Conservation (phyloP, 1,284 basidiomycete genomes). For the Dichomitus squalens region DNA sequence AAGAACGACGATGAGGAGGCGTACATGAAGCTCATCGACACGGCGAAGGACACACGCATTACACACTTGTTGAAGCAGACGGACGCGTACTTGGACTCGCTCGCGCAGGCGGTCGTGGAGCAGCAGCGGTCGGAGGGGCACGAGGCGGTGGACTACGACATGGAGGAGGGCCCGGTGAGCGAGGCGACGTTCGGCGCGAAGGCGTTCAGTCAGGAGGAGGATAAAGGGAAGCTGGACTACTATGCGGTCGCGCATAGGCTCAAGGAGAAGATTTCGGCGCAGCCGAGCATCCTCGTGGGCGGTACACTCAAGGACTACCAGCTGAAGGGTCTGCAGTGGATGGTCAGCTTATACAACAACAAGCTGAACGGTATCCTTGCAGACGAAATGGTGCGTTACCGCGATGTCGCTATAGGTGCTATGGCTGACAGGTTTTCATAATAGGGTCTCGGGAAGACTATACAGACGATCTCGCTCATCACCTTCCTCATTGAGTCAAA, state of each 20-base stretch:
- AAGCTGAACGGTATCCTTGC: slow-evolving; percentile 95
- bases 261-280: slow-evolving; percentile 85
- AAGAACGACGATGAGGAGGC: slow-evolving; percentile 99
- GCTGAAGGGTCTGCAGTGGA: slow-evolving; percentile 94
- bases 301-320: slow-evolving; percentile 94
- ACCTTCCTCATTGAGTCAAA: slow-evolving; percentile 96
- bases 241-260: slow-evolving; percentile 96
- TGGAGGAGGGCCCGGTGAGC: slow-evolving; percentile 75
- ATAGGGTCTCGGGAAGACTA: slow-evolving; percentile 95
- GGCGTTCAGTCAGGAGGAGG: slow-evolving; percentile 54
- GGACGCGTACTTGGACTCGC: slow-evolving; percentile 92
- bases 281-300: slow-evolving; percentile 83
- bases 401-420: background rate
- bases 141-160: slow-evolving; percentile 18
- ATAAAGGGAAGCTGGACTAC: slow-evolving; percentile 89
- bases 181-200: slow-evolving; percentile 92
- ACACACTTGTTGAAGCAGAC: slow-evolving; percentile 96
- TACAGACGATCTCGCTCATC: slow-evolving; percentile 95
- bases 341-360: slow-evolving; percentile 99
- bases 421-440: slow-evolving; percentile 13
- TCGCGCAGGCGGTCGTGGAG: slow-evolving; percentile 92
- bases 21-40: slow-evolving; percentile 99
- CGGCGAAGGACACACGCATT: slow-evolving; percentile 99
- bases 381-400: slow-evolving; percentile 88
- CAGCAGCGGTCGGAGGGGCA: slow-evolving; percentile 86